A percentile compares a stretch with the other conserved stretches of the same genome.
Evolutionary conservation across 2,329 filamentous ascomycete genomes (phyloP).

Genomic region (Magnaporthiopsis rhizophila): DNA sequence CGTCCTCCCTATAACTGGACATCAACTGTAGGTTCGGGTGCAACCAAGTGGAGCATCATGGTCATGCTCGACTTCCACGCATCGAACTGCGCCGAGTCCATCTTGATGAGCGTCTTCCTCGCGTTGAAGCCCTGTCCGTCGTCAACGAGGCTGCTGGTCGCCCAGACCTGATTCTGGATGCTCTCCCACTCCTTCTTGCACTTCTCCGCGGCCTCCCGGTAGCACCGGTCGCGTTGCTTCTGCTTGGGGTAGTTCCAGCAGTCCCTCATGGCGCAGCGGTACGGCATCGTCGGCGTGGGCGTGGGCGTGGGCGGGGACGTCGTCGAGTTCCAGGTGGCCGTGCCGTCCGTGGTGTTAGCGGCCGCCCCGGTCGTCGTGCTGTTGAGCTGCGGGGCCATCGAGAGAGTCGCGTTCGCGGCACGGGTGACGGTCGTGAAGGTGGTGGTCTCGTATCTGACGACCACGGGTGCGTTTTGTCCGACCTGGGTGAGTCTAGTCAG

Average conservation of each 20-base stretch:
- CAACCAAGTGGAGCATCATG: background rate
- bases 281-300: background rate
- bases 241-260: background rate
- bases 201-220: background rate
- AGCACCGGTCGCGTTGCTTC: background rate
- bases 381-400: background rate
- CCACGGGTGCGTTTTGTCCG: background rate
- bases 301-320: too few species aligned
- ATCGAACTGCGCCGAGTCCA: background rate
- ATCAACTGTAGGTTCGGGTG: background rate
- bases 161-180: background rate
- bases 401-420: background rate
- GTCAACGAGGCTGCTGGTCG: background rate
- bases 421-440: background rate
- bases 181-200: background rate
- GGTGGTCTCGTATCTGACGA: background rate
- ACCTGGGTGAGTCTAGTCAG: background rate
- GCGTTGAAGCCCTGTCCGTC: background rate
- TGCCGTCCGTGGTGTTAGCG: background rate
- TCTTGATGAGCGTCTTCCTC: background rate
- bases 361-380: too few species aligned
- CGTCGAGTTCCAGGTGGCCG: background rate
- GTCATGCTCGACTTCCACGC: background rate
- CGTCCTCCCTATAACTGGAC: background rate
- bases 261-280: background rate